phyloP scores from a whole-genome alignment of 192 early-diverging fungal species.

The Coemansia sp. region DNA sequence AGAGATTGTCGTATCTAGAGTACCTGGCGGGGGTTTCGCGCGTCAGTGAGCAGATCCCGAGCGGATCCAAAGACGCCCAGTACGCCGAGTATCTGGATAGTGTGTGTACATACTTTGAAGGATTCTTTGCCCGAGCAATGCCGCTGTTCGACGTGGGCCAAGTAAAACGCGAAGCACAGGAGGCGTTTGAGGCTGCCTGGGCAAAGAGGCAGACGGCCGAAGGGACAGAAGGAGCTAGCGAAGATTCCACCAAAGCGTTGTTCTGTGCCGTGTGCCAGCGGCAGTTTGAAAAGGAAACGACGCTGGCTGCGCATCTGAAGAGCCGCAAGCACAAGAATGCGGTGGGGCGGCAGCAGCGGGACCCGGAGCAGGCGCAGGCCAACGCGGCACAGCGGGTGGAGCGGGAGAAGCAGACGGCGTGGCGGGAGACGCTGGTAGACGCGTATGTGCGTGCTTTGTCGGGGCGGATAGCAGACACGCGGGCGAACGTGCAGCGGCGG shows the following conservation, averaged over 20 bases:
- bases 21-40: constrained; percentile 51
- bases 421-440: constrained; percentile 55
- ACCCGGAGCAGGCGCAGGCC: background rate
- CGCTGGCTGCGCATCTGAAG: constrained; percentile 77
- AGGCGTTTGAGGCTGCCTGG: constrained; percentile 65
- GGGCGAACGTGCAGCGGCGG: constrained; percentile 82
- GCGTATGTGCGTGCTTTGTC: constrained; percentile 55
- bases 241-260: constrained; percentile 32
- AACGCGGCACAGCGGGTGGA: constrained; percentile 50
- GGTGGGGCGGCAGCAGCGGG: constrained; percentile 12
- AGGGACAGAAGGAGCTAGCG: constrained; percentile 41
- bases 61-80: constrained; percentile 1
- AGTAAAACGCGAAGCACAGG: constrained; percentile 45
- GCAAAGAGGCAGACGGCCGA: constrained; percentile 36
- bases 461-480: constrained; percentile 68
- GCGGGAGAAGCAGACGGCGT: constrained; percentile 58
- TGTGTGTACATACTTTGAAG: constrained; percentile 63
- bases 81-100: constrained; percentile 42
- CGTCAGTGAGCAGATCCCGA: constrained; percentile 7
- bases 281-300: constrained; percentile 76
- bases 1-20: constrained; percentile 50
- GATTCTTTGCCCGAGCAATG: constrained; percentile 65
- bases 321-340: constrained; percentile 93
- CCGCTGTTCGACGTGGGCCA: constrained; percentile 68
- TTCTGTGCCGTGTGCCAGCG: constrained; percentile 77